phyloP scores from a whole-genome alignment of 306 rosid species.

The Sicyos baderoa region DNA sequence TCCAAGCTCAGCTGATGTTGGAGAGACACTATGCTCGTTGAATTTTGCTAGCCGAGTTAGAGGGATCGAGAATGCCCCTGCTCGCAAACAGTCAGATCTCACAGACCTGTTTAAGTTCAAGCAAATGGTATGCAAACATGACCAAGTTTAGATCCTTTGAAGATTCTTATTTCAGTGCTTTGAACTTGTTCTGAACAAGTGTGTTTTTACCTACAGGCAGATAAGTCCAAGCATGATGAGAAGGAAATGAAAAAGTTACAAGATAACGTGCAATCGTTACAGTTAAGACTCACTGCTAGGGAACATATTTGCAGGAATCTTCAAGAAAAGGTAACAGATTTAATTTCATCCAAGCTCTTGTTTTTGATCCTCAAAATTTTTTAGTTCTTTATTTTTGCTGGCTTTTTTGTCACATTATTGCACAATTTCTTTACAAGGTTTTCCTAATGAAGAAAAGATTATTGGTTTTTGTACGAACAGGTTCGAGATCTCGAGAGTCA shows the following conservation, averaged over 20 bases:
- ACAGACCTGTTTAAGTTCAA: constrained; percentile 73
- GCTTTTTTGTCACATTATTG: not conserved
- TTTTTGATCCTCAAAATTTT: not conserved
- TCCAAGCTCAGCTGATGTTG: constrained; percentile 68
- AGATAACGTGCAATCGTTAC: constrained; percentile 57
- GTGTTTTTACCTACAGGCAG: constrained; percentile 42
- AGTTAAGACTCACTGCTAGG: constrained; percentile 67
- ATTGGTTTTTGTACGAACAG: constrained; percentile 29
- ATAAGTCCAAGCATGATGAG: constrained; percentile 77
- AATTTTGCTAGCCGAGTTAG: constrained; percentile 91
- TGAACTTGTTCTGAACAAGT: constrained; percentile 9
- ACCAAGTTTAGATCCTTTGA: not conserved
- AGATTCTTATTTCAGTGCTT: not conserved
- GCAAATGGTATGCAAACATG: constrained; percentile 65
- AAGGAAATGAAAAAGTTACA: constrained; percentile 81
- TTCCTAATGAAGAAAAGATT: not conserved
- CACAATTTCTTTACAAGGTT: not conserved
- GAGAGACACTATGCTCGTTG: constrained; percentile 88
- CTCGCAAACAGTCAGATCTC: constrained; percentile 83
- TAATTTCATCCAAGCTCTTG: not conserved
- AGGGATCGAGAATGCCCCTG: constrained; percentile 80
- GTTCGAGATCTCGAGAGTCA: constrained; percentile 89
- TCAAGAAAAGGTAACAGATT: constrained; percentile 69
- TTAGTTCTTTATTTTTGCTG: not conserved
- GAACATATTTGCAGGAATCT: constrained; percentile 69